phyloP scores from a whole-genome alignment of 192 early-diverging fungal species.

The Podila horticola region DNA sequence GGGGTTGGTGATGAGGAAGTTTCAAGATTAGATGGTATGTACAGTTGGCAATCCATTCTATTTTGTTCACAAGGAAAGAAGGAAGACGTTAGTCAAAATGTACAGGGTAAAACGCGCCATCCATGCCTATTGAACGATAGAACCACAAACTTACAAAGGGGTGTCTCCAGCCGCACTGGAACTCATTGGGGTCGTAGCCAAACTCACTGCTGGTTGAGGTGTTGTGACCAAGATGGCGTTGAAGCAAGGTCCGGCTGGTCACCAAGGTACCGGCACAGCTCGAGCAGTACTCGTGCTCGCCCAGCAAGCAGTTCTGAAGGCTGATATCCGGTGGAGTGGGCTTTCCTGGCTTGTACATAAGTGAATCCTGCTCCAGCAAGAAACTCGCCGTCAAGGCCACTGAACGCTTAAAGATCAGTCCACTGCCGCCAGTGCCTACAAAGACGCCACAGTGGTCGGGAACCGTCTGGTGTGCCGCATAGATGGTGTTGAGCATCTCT shows the following conservation, averaged over 20 bases:
- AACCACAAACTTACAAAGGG: constrained; percentile 59
- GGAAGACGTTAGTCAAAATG: not conserved
- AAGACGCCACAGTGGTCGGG: constrained; percentile 65
- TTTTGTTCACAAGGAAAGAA: not conserved
- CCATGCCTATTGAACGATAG: not conserved
- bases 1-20: not conserved
- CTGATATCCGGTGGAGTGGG: constrained; percentile 61
- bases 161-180: constrained; percentile 68
- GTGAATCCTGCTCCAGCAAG: constrained; percentile 28
- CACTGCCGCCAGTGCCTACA: constrained; percentile 67
- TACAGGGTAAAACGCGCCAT: not conserved
- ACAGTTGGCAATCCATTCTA: constrained; percentile 44
- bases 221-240: constrained; percentile 65
- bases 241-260: constrained; percentile 58
- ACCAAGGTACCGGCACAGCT: constrained; percentile 57
- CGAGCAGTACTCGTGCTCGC: constrained; percentile 54
- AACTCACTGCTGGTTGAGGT: constrained; percentile 59
- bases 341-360: not conserved
- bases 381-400: constrained; percentile 46
- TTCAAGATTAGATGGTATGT: constrained; percentile 35
- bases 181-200: constrained; percentile 59
- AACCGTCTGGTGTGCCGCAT: constrained; percentile 51
- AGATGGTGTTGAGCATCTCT: constrained; percentile 61
- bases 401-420: constrained; percentile 41
- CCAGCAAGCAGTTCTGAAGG: constrained; percentile 64